Percentiles rank a stretch among this genome's conserved stretches.
These are phyloP conservation scores for Gracilaria caudata DNA, from an alignment of 23 red algal species.

Conservation along the genomic window DNA sequence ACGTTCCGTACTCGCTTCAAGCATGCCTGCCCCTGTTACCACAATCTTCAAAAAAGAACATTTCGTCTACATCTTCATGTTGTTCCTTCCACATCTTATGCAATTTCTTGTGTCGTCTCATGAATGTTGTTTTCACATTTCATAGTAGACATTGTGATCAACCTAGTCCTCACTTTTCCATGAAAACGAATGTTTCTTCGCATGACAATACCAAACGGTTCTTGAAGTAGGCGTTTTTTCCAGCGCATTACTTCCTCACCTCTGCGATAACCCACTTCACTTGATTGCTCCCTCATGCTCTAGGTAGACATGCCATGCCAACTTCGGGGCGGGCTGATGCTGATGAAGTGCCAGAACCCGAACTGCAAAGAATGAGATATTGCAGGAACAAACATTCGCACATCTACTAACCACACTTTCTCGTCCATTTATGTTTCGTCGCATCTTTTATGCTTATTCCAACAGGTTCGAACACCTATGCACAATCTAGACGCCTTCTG, in stretches of 20 bases:
- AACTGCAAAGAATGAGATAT: not conserved
- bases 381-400: not conserved
- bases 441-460: not conserved
- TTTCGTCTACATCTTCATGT: conserved; percentile 32
- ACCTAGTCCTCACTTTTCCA: conserved; percentile 13
- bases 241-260: conserved; percentile 14
- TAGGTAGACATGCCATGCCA: conserved; percentile 19
- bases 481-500: conserved; percentile 78
- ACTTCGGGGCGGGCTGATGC: conserved; percentile 30
- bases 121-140: conserved; percentile 22
- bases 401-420: not conserved
- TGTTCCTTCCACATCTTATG: conserved; percentile 16
- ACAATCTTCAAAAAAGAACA: conserved; percentile 47
- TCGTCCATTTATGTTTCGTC: not conserved
- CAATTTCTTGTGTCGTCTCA: conserved; percentile 20
- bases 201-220: conserved; percentile 11
- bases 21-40: conserved; percentile 31
- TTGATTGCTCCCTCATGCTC: not conserved
- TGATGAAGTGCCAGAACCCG: not conserved
- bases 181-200: not conserved
- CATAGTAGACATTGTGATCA: conserved; percentile 31
- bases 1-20: conserved; percentile 15
- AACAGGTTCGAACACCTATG: conserved; percentile 79
- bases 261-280: not conserved
- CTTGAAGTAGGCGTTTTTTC: conserved; percentile 18